These are phyloP conservation scores for Hemisphaericaspora xylofermentans DNA, from an alignment of 1,139 yeast genomes.

Conservation along the genomic window DNA sequence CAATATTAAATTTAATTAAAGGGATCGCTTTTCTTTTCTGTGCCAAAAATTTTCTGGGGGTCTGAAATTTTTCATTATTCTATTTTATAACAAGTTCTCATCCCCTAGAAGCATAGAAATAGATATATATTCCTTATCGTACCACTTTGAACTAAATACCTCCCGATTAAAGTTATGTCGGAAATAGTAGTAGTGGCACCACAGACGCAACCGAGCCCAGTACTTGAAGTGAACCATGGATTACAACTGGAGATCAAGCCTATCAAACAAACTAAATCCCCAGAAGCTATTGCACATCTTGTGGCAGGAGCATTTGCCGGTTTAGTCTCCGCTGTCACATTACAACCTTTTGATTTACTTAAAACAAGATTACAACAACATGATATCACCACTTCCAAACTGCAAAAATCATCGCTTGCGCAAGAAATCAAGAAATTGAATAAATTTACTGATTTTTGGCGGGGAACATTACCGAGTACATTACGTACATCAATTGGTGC, in stretches of 20 bases:
- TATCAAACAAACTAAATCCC: slow-evolving; percentile 9
- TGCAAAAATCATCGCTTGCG: slow-evolving; percentile 34
- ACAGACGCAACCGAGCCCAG: neutral
- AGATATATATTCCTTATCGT: no score
- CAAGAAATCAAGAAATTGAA: slow-evolving; percentile 48
- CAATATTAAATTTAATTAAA: no score
- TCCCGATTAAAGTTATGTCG: neutral
- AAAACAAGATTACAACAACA: slow-evolving; percentile 89
- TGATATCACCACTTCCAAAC: slow-evolving; percentile 32
- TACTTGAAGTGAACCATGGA: neutral
- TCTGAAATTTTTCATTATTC: no score
- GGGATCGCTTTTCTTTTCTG: no score
- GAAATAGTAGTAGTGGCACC: neutral
- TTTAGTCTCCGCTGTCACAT: slow-evolving; percentile 70
- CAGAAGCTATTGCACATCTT: slow-evolving; percentile 46
- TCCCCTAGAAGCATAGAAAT: neutral
- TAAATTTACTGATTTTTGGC: slow-evolving; percentile 66
- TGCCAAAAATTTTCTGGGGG: neutral
- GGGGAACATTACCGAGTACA: slow-evolving; percentile 92
- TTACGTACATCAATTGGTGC: slow-evolving; percentile 89
- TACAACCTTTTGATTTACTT: slow-evolving; percentile 88
- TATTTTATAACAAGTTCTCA: no score
- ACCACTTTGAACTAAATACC: no score
- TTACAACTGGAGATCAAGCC: neutral
- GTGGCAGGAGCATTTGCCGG: slow-evolving; percentile 89